Evolutionary conservation across 2,329 filamentous ascomycete species (phyloP), one percentile per base, ranked within the genome.

Genomic region (Leptodontidium sp.): DNA sequence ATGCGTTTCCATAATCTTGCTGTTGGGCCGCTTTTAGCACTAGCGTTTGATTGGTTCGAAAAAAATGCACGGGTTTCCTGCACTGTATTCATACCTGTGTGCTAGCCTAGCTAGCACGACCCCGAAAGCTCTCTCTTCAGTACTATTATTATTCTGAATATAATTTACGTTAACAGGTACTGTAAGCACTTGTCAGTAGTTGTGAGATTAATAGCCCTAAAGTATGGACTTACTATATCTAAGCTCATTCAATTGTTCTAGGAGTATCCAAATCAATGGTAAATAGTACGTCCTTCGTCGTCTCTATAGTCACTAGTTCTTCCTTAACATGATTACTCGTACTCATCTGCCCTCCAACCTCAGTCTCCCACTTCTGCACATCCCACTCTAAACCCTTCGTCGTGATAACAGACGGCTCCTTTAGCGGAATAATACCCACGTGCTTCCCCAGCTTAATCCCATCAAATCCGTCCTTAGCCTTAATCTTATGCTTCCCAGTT

Each of bases 311-410:
- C 26, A 94, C 86, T 67, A 76, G 77, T 4, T 88, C 84, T 61
- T 85, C 83, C 4, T 86, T 87, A 29, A 94, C 87, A 75, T 93
- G 91, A 79, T 96, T 96, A 79, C 92, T 96, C 67, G 93, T 95
- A 78, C 92, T 94, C 68, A 95, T 77, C 73, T 86, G 85, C 0
- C 89, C 90, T 8, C 92, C 91, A 77, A 96, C 91, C 75, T 87
- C 84, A 0, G 92, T 97, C 72, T 86, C 81, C 94, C 95, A 97
- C 70, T 93, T 84, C 68, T 84, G 78, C 1, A 99, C 92, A 80
- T 99, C 94, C 96, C 96, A 99, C 78, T 97, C 90, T 24, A 98
- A 83, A 0, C 96, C 96, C 15, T 84, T 81, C 0, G 93, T 97
- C 8, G 89, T 91, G 74, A 99, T 93, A n/a, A 85, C 80, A 58